Evolutionary conservation across 2,329 filamentous ascomycete genomes (phyloP).

Genomic region (Epichloe baconii): DNA sequence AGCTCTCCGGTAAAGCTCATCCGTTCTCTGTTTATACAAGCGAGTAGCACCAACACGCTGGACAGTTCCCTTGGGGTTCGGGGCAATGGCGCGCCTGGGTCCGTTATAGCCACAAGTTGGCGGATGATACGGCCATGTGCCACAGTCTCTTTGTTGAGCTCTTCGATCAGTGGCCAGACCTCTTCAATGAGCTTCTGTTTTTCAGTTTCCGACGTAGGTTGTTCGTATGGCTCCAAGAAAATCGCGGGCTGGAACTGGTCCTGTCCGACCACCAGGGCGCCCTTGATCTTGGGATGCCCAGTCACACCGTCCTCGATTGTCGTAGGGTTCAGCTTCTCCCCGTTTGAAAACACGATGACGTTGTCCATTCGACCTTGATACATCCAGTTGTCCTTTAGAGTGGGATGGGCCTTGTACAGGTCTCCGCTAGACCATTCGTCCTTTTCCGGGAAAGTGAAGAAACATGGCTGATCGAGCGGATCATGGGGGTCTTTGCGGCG

Average conservation of each 20-base stretch:
- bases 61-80: slow-evolving; percentile 33
- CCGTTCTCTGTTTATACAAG: slow-evolving; percentile 30
- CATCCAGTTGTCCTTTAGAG: slow-evolving; percentile 19
- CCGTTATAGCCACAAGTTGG: slow-evolving; percentile 25
- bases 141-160: slow-evolving; percentile 29
- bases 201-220: slow-evolving; percentile 14
- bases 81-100: slow-evolving; percentile 28
- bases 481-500: slow-evolving; percentile 23
- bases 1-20: slow-evolving; percentile 24
- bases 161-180: slow-evolving; percentile 30
- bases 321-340: slow-evolving; percentile 29
- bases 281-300: slow-evolving; percentile 16
- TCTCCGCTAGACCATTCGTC: slow-evolving; percentile 24
- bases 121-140: slow-evolving; percentile 32
- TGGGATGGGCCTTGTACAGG: slow-evolving; percentile 24
- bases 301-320: slow-evolving; percentile 21
- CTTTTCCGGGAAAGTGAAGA: slow-evolving; percentile 23
- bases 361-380: slow-evolving; percentile 26
- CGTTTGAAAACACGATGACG: slow-evolving; percentile 27
- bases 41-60: slow-evolving; percentile 26
- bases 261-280: slow-evolving; percentile 27
- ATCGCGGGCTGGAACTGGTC: slow-evolving; percentile 33
- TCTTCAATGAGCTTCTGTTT: slow-evolving; percentile 22
- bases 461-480: slow-evolving; percentile 21
- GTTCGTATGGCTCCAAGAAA: slow-evolving; percentile 29